Percentiles rank a stretch among this genome's conserved stretches.
phyloP scores from a whole-genome alignment of 2,329 filamentous ascomycete genomes.

The Zymoseptoria pseudotritici region DNA sequence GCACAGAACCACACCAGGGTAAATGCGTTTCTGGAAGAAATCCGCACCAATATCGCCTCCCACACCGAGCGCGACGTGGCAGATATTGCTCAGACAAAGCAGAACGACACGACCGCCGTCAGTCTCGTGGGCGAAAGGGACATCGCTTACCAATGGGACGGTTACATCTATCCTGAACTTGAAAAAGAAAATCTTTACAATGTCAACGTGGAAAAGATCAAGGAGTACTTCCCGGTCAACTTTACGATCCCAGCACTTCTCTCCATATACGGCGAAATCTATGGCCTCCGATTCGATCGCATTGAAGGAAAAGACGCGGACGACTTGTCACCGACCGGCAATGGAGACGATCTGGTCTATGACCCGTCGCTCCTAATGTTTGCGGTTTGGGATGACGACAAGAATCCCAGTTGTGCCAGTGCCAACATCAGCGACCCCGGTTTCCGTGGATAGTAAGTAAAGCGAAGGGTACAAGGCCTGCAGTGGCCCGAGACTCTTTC shows the following conservation, averaged over 20 bases:
- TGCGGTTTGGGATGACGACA: constrained; percentile 1
- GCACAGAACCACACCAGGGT: not conserved
- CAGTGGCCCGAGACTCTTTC: no score
- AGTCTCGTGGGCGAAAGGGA: not conserved
- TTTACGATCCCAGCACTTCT: not conserved
- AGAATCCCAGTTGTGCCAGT: not conserved
- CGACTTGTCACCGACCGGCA: not conserved
- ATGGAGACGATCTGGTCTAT: constrained; percentile 1
- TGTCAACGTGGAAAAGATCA: constrained; percentile 68
- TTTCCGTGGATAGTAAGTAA: not conserved
- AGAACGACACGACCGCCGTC: not conserved
- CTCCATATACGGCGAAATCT: not conserved
- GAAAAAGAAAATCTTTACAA: constrained; percentile 66
- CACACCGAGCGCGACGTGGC: not conserved
- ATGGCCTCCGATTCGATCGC: not conserved
- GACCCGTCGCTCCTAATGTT: not conserved
- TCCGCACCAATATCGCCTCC: not conserved
- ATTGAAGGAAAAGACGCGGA: constrained; percentile 1
- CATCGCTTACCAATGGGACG: not conserved
- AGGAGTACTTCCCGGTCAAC: not conserved
- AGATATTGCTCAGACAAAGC: not conserved
- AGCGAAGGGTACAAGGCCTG: no score
- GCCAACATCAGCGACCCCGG: not conserved
- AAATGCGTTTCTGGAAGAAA: not conserved
- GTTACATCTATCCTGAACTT: constrained; percentile 45